phyloP scores from a whole-genome alignment of 2,329 filamentous ascomycete genomes.

The Xylariaceae sp. region DNA sequence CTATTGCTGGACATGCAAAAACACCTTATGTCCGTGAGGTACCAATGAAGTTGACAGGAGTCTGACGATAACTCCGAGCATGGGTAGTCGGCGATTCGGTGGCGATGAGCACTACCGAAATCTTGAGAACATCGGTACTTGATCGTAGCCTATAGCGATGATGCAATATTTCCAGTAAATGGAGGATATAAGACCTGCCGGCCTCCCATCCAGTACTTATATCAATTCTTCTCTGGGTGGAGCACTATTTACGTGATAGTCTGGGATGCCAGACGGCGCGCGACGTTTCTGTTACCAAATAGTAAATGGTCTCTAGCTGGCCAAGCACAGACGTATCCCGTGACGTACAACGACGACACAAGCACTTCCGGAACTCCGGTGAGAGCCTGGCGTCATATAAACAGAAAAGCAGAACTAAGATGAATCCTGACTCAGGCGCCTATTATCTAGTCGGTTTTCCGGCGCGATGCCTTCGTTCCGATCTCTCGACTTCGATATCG shows the following conservation, averaged over 20 bases:
- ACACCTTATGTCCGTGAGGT: too few species aligned
- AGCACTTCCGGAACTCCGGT: neutral
- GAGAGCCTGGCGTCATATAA: neutral
- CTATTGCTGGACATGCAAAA: too few species aligned
- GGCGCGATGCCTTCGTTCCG: neutral
- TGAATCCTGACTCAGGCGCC: too few species aligned
- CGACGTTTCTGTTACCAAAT: neutral
- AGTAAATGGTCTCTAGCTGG: neutral
- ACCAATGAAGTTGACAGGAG: too few species aligned
- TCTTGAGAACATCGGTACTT: too few species aligned
- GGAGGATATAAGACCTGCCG: neutral
- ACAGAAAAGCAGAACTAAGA: too few species aligned
- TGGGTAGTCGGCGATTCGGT: too few species aligned
- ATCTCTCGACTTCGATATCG: conserved; percentile 68
- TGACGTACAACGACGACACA: neutral
- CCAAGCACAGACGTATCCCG: neutral
- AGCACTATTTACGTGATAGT: neutral
- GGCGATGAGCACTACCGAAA: too few species aligned
- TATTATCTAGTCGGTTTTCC: neutral
- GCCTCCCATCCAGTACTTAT: neutral
- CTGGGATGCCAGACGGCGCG: neutral
- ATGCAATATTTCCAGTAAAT: neutral
- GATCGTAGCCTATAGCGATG: neutral
- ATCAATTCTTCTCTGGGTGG: neutral
- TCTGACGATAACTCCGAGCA: too few species aligned